phyloP scores from a whole-genome alignment of 202 grass and related monocot genomes.

The Panicum hallii region DNA sequence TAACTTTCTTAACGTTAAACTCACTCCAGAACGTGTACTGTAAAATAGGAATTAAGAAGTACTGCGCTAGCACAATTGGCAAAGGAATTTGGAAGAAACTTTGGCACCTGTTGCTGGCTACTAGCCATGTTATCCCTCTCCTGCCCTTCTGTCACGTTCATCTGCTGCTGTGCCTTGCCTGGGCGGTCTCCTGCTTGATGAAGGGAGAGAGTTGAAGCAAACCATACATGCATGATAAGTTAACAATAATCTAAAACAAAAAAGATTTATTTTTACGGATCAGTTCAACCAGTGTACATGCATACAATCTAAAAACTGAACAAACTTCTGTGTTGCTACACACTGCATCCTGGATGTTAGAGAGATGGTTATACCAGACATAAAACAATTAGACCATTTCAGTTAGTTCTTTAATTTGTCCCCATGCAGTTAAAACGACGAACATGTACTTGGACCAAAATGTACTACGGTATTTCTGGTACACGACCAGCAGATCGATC shows the following conservation, averaged over 20 bases:
- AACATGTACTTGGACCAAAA: not conserved
- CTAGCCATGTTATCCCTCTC: not conserved
- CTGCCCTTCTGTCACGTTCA: not conserved
- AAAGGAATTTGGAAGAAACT: not conserved
- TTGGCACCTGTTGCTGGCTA: slow-evolving; percentile 7
- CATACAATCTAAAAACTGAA: too few relatives aligned
- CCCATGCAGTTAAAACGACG: not conserved
- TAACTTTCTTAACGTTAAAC: not conserved
- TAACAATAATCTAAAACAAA: not conserved
- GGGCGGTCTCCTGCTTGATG: not conserved
- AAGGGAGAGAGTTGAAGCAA: not conserved
- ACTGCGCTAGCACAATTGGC: not conserved
- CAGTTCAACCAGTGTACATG: too few relatives aligned
- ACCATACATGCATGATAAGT: not conserved
- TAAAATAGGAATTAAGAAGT: not conserved
- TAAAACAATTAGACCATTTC: not conserved
- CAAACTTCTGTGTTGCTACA: too few relatives aligned
- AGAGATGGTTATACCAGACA: not conserved
- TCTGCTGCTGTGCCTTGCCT: not conserved
- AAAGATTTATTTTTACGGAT: not conserved
- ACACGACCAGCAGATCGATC: not conserved
- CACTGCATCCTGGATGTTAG: not conserved
- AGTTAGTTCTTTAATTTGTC: not conserved
- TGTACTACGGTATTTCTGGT: not conserved
- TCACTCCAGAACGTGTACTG: not conserved